Percentiles rank a stretch among this genome's conserved stretches.
phyloP scores from a whole-genome alignment of 768 basidiomycete species.

The Suillus weaverae region DNA sequence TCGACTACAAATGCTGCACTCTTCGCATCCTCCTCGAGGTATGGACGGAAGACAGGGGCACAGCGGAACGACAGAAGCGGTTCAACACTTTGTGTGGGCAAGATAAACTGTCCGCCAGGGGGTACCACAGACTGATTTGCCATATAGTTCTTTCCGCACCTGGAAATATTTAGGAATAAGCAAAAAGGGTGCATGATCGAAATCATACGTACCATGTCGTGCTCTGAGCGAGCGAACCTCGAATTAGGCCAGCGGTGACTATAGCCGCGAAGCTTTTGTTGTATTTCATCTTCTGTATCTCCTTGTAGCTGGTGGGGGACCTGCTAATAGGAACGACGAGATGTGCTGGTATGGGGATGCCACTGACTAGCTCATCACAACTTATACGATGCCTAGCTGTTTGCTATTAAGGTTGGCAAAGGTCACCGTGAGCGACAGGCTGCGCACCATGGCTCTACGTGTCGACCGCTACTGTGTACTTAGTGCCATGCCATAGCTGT shows the following conservation, averaged over 20 bases:
- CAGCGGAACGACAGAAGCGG: slow-evolving; percentile 49
- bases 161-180: slow-evolving; percentile 15
- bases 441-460: neutral
- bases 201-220: slow-evolving; percentile 21
- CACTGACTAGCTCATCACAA: neutral
- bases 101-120: slow-evolving; percentile 47
- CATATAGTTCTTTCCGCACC: slow-evolving; percentile 56
- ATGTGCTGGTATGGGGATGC: neutral
- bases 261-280: slow-evolving; percentile 7
- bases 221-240: slow-evolving; percentile 18
- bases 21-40: slow-evolving; percentile 41
- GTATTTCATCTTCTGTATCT: slow-evolving; percentile 18
- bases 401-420: neutral
- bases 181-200: neutral
- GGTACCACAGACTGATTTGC: slow-evolving; percentile 39
- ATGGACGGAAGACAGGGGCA: slow-evolving; percentile 47
- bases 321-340: neutral
- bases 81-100: slow-evolving; percentile 32
- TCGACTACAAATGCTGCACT: slow-evolving; percentile 36
- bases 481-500: neutral
- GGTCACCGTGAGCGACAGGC: neutral
- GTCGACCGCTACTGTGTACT: neutral
- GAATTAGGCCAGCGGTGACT: slow-evolving; percentile 14
- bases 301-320: neutral
- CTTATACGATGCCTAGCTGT: neutral